Base-by-base conservation (phyloP, 345 rosid genomes). In the Corymbia maculata region DNA sequence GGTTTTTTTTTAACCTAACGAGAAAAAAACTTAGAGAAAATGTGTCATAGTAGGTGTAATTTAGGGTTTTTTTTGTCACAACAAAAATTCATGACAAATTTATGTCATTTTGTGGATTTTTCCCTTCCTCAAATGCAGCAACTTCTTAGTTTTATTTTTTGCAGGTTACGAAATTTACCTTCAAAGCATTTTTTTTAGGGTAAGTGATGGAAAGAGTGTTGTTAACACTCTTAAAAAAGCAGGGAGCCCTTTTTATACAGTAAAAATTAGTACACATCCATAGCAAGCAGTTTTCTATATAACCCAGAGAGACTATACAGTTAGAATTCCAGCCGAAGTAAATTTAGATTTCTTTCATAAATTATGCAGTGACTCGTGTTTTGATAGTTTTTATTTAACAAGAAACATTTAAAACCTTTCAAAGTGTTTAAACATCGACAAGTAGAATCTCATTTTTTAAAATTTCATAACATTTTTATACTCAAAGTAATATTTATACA, bases 11-110 rank as follows among this genome's bases (percentile, higher is more conserved):
- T 55, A 21, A 21, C 61, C 9, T n/a, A 55, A 55, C 5, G 22
- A 55, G 0, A 55, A 55, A 22, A 22, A 0, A 0, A 8, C 22
- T 55, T 55, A 55, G 9, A 5, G 61, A 21, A 11, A 55, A 21
- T 11, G 22, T 22, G 11, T 55, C 12, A 22, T 0, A 4, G 1
- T 8, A 2, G 28, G 22, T 22, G 28, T 55, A 55, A 26, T 55
- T 55, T 55, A 8, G 2, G 28, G 22, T 55, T 55, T 55, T 55
- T 55, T 55, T 8, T 0, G 12, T 55, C 1, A 2, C 12, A 55
- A 55, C 21, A 21, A 22, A 55, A 55, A 55, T 55, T 55, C 5
- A 3, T 2, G 28, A 55, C 22, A 55, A 8, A 22, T 36, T 36
- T 55, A 55, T 3, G 12, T 21, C 28, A 53, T 1, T 36, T 4